Base-by-base conservation (phyloP, 805 yeast genomes). In the Hanseniaspora lachancei region DNA sequence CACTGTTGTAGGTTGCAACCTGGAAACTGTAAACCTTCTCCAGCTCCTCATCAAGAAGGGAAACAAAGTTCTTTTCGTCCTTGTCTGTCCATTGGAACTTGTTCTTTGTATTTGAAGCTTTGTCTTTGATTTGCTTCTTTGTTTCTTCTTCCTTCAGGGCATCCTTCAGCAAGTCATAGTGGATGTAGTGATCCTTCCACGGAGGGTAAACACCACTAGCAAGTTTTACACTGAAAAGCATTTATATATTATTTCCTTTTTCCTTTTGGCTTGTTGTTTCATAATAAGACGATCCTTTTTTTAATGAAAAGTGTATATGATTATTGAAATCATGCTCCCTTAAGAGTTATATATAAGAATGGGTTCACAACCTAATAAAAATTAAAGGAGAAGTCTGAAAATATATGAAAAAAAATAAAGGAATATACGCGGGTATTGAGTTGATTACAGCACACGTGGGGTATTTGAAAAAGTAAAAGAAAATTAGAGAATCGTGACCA, bases 211-310 rank as follows among this genome's bases (percentile, higher is more conserved):
- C 79, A 67, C 89, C 97, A 60, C 79, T 81, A 54, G 83, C 82
- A 56, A 91, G 74, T 65, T 86, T 87, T 51, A 79, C 86, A 54
- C 95, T 95, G 65, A 91, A 91, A 55, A 91, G 71, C 97, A 93
- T 89, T 36, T 7, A 35, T 35, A 27, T 27, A 27, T 6, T 27
- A 27, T 27, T 27, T 6, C 8, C 8, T 27, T 27, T 6, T 27
- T 27, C 8, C 8, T 6, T 27, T 27, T 27, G 32, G 8, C 8
- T 27, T 27, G 32, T 6, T 27, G 32, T 27, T 6, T 27, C 8
- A 27, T 27, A 27, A 27, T 27, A 27, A 27, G 5, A 6, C 32
- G 5, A 27, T n/a, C n/a, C n/a, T n/a, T n/a, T n/a, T n/a, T n/a
- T n/a, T n/a, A n/a, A n/a, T n/a, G n/a, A n/a, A 27, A 8, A 27